phyloP scores from a whole-genome alignment of 108 stramenopile species.

The Poteriospumella lacustris region DNA sequence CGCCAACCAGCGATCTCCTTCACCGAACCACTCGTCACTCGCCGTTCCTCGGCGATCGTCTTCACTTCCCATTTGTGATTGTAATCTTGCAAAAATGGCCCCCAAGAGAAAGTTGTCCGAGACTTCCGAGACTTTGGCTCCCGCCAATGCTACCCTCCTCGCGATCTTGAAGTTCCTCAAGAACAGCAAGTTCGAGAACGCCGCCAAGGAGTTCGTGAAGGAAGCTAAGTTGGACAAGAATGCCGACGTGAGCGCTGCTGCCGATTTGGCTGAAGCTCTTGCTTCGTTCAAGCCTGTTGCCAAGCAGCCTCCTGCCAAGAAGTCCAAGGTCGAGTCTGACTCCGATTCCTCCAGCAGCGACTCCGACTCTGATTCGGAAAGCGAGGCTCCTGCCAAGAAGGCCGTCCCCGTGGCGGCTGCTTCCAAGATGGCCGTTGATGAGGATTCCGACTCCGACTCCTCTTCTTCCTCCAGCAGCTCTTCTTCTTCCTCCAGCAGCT shows the following conservation, averaged over 20 bases:
- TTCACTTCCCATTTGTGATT: no score
- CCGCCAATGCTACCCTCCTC: no score
- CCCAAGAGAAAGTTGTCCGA: no score
- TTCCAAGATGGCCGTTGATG: neutral
- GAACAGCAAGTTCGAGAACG: neutral
- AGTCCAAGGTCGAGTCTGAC: constrained; percentile 44
- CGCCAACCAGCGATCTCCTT: no score
- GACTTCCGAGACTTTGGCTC: no score
- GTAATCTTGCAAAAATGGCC: no score
- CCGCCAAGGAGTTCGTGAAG: constrained; percentile 31
- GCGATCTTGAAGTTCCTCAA: no score
- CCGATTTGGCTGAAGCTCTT: neutral
- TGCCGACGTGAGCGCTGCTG: constrained; percentile 2
- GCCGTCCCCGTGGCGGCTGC: neutral
- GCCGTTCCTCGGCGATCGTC: no score
- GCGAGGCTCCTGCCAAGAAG: constrained; percentile 41
- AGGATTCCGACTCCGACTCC: neutral
- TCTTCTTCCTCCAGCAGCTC: neutral
- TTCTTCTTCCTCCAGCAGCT: neutral
- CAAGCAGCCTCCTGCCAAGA: neutral
- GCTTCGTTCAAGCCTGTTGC: neutral
- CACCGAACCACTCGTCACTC: no score
- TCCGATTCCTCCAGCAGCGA: constrained; percentile 41
- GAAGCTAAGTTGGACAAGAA: constrained; percentile 28
- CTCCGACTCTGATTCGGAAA: constrained; percentile 48